Base-by-base conservation (phyloP, 768 basidiomycete genomes). In the Suillus clintonianus region DNA sequence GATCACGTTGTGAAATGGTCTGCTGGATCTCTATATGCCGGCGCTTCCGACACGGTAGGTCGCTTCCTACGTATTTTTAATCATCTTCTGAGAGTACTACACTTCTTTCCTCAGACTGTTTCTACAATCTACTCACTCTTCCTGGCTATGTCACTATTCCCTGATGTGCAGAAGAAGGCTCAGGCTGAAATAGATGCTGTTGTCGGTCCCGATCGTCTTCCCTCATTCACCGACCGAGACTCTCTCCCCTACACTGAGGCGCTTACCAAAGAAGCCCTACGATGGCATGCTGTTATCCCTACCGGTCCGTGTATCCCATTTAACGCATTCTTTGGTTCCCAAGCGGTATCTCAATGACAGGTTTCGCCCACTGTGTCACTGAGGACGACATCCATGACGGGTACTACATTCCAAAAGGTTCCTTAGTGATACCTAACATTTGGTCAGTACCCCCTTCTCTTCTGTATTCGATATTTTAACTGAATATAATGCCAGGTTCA, bases 1-100 rank as follows among this genome's bases (percentile, higher is more conserved):
- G 88, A 89, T 63, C 74, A 75, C 15, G 75, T 81, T 64, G 78
- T 91, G 63, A 90, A 88, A 71, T 89, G 89, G 86, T 85, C 87
- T 45, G 80, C 75, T n/a, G 75, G 74, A 59, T 75, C 74, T 2
- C 54, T 75, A 64, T 75, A 75, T 41, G 66, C 65, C 2, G 74
- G 75, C 69, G 63, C 9, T 24, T 24, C 24, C 22, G 55, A 56
- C 24, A 39, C 55, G 0, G 55, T 56, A 17, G 10, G 55, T 27
- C 24, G 2, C 27, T 27, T 27, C 8, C 22, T 39, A 15, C 36
- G 39, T 39, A 15, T 24, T 56, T 11, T 9, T 6, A 5, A n/a
- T n/a, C n/a, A 11, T 19, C 4, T 32, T 32, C 30, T 11, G 22
- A 34, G 24, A 56, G 2, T 10, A 10, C n/a, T n/a, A n/a, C n/a